A percentile compares a stretch with the other conserved stretches of the same genome.
Evolutionary conservation across 495 filamentous ascomycete species (phyloP).

Genomic region (Achaetomiella virescens): DNA sequence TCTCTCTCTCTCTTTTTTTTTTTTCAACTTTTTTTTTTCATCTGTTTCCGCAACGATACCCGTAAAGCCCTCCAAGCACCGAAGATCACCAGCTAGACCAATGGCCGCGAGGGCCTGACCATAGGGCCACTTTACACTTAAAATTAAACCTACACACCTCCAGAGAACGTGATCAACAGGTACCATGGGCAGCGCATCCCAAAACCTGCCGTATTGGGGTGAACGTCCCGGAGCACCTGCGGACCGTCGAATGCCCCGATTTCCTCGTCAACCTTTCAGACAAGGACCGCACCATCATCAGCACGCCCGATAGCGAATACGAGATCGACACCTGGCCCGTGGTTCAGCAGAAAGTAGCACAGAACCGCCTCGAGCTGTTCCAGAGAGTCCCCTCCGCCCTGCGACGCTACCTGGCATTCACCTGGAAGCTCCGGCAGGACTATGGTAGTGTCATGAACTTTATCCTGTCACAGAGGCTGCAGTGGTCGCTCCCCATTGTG

Average conservation of each 20-base stretch:
- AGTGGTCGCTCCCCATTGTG: slow-evolving; percentile 48
- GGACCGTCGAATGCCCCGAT: slow-evolving; percentile 60
- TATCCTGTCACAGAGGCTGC: slow-evolving; percentile 57
- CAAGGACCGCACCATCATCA: slow-evolving; percentile 57
- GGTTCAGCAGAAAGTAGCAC: slow-evolving; percentile 54
- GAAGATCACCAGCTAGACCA: too few relatives aligned
- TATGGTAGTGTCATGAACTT: slow-evolving; percentile 72
- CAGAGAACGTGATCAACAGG: too few relatives aligned
- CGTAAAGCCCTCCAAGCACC: too few relatives aligned
- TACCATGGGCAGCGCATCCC: slow-evolving; percentile 27
- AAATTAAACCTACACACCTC: not conserved
- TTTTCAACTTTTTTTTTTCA: too few relatives aligned
- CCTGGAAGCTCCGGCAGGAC: slow-evolving; percentile 51
- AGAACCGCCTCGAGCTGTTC: slow-evolving; percentile 67
- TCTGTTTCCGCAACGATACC: too few relatives aligned
- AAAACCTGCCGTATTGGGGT: slow-evolving; percentile 64
- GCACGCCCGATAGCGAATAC: slow-evolving; percentile 58
- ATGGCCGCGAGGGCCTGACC: too few relatives aligned
- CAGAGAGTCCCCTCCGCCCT: slow-evolving; percentile 68
- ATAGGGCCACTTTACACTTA: too few relatives aligned
- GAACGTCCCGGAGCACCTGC: slow-evolving; percentile 58
- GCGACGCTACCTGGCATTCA: slow-evolving; percentile 64
- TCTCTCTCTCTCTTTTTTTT: too few relatives aligned
- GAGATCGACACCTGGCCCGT: slow-evolving; percentile 53
- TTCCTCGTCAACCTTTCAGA: slow-evolving; percentile 53